These are phyloP conservation scores for Solanum stenotomum DNA, from an alignment of 257 asterid genomes.

Conservation along the genomic window DNA sequence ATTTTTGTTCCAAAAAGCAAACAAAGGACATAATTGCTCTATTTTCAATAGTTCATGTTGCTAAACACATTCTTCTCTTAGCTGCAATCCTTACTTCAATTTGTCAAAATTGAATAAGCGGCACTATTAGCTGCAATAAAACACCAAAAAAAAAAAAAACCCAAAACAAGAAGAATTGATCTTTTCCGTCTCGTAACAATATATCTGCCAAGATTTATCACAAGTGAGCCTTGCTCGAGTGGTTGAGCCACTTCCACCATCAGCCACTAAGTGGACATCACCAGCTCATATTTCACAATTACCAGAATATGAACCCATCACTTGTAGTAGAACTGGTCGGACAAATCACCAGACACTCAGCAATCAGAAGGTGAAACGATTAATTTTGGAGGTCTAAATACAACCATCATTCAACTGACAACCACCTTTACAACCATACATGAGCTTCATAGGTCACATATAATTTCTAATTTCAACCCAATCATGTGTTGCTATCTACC, in stretches of 20 bases:
- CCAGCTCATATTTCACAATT: too few relatives aligned
- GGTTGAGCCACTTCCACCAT: too few relatives aligned
- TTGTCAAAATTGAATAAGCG: too few relatives aligned
- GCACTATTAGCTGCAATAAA: too few relatives aligned
- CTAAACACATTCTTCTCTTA: not conserved
- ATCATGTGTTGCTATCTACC: not conserved
- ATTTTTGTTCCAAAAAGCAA: not conserved
- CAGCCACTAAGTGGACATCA: too few relatives aligned
- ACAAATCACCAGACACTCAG: conserved; percentile 6
- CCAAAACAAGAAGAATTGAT: not conserved
- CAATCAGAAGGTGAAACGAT: not conserved
- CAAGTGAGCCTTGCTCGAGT: too few relatives aligned
- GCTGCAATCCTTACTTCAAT: not conserved
- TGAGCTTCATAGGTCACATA: not conserved
- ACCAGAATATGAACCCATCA: too few relatives aligned
- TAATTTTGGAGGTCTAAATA: not conserved
- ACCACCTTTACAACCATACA: not conserved
- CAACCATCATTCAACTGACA: not conserved
- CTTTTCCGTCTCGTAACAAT: not conserved
- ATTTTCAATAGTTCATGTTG: not conserved
- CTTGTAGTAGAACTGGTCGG: not conserved
- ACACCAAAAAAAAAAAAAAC: not conserved
- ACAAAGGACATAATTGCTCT: not conserved
- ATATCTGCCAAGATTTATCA: not conserved
- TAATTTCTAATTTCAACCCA: not conserved